Percentiles rank a stretch among this genome's conserved stretches.
Conservation (phyloP, 768 basidiomycete genomes). For the Suillus sp. region DNA sequence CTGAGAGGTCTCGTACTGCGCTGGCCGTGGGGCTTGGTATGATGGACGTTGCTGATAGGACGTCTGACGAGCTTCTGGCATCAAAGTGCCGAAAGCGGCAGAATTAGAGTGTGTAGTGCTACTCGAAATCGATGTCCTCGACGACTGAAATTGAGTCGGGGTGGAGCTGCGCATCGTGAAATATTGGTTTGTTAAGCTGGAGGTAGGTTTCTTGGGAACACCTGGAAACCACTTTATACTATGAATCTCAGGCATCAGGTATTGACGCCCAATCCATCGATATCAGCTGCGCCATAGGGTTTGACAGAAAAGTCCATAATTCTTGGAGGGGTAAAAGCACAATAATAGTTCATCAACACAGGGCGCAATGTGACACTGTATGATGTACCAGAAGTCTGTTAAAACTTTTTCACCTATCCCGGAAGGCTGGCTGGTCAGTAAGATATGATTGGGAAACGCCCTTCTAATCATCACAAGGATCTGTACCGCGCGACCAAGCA, state of each 20-base stretch:
- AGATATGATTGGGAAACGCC: background rate
- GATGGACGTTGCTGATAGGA: constrained; percentile 2
- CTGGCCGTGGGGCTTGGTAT: background rate
- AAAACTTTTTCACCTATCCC: constrained; percentile 1
- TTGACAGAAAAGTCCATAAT: background rate
- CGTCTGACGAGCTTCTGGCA: background rate
- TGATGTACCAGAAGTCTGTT: background rate
- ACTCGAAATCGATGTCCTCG: background rate
- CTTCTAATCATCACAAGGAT: background rate
- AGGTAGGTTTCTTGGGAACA: background rate
- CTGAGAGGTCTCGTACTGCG: constrained; percentile 1
- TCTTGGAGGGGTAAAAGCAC: background rate
- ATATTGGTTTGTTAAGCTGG: background rate
- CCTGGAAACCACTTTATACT: constrained; percentile 8
- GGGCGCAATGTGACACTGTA: background rate
- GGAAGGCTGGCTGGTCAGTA: background rate
- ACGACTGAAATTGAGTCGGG: background rate
- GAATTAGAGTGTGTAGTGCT: background rate
- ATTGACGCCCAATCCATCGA: constrained; percentile 9
- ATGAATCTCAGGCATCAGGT: background rate
- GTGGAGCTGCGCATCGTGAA: constrained; percentile 4
- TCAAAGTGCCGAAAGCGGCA: background rate
- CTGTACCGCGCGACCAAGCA: background rate
- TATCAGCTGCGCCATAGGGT: background rate
- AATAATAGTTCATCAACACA: constrained; percentile 1